Percentiles rank a stretch among this genome's conserved stretches.
phyloP scores from a whole-genome alignment of 805 yeast species.

The Sugiyamaella valdiviana region DNA sequence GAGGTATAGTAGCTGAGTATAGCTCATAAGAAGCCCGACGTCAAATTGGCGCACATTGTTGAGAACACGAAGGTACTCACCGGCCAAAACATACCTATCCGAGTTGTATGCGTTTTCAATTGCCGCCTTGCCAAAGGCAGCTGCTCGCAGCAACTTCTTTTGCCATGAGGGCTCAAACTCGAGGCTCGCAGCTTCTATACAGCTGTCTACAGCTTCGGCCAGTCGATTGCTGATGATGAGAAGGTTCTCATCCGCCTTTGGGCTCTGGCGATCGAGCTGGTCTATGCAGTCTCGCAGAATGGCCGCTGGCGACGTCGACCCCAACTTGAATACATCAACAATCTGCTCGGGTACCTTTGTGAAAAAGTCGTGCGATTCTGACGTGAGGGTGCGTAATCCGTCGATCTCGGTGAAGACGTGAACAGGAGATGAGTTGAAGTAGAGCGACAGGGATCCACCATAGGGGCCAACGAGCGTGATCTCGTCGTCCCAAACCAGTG shows the following conservation, averaged over 20 bases:
- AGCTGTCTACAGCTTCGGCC: constrained; percentile 56
- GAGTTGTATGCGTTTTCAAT: constrained; percentile 45
- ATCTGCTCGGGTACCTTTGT: constrained; percentile 55
- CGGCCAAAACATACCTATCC: constrained; percentile 53
- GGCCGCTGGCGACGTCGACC: constrained; percentile 78
- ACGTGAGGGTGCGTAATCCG: constrained; percentile 64
- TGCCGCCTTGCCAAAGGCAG: constrained; percentile 73
- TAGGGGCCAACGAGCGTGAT: constrained; percentile 67
- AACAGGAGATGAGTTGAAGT: constrained; percentile 28
- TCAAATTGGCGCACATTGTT: constrained; percentile 62
- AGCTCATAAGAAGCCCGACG: constrained; percentile 64
- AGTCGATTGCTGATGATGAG: constrained; percentile 46
- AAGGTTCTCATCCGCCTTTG: constrained; percentile 75
- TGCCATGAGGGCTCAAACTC: constrained; percentile 80
- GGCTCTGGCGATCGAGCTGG: constrained; percentile 57
- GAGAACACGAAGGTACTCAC: constrained; percentile 57
- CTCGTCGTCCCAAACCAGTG: constrained; percentile 53
- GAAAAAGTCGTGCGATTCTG: constrained; percentile 52
- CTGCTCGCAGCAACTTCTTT: constrained; percentile 71
- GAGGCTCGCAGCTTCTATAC: constrained; percentile 67
- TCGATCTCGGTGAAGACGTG: constrained; percentile 51
- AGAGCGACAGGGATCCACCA: constrained; percentile 33
- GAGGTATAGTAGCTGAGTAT: constrained; percentile 43
- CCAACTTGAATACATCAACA: constrained; percentile 65
- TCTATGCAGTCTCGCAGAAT: constrained; percentile 74